Conservation (phyloP, 495 filamentous ascomycete genomes). For the Penicillium roqueforti region DNA sequence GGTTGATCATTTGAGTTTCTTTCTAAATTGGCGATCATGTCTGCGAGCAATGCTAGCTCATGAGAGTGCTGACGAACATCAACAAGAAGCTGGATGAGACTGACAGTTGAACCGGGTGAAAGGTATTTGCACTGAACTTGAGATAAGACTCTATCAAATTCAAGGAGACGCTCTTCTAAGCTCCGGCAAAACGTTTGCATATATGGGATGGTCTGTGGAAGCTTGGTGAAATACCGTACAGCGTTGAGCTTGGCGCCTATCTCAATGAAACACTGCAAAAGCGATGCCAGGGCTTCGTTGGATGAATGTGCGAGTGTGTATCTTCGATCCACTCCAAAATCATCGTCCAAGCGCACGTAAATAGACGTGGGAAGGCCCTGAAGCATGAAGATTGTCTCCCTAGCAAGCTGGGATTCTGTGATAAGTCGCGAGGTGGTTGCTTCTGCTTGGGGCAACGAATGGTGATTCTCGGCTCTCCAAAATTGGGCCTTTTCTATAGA, state of each 20-base stretch:
- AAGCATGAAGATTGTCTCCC: constrained; percentile 83
- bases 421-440: constrained; percentile 46
- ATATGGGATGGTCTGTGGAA: constrained; percentile 40
- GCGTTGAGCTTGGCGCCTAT: constrained; percentile 45
- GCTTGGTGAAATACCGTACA: constrained; percentile 43
- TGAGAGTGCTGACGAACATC: constrained; percentile 52
- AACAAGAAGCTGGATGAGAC: constrained; percentile 58
- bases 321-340: constrained; percentile 33
- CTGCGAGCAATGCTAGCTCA: constrained; percentile 52
- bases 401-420: constrained; percentile 68
- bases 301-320: constrained; percentile 41
- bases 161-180: constrained; percentile 36
- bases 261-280: constrained; percentile 40
- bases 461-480: constrained; percentile 50
- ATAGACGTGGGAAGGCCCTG: constrained; percentile 71
- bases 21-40: constrained; percentile 36
- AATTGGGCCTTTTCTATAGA: constrained; percentile 58
- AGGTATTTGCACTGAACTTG: constrained; percentile 42
- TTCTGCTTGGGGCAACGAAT: constrained; percentile 20
- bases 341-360: constrained; percentile 48
- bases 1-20: constrained; percentile 29
- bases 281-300: constrained; percentile 30
- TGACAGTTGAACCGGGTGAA: constrained; percentile 30
- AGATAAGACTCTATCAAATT: constrained; percentile 45
- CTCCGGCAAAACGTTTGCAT: constrained; percentile 54